phyloP scores from a whole-genome alignment of 352 stramenopile genomes.

The Phytopythium delawarense region DNA sequence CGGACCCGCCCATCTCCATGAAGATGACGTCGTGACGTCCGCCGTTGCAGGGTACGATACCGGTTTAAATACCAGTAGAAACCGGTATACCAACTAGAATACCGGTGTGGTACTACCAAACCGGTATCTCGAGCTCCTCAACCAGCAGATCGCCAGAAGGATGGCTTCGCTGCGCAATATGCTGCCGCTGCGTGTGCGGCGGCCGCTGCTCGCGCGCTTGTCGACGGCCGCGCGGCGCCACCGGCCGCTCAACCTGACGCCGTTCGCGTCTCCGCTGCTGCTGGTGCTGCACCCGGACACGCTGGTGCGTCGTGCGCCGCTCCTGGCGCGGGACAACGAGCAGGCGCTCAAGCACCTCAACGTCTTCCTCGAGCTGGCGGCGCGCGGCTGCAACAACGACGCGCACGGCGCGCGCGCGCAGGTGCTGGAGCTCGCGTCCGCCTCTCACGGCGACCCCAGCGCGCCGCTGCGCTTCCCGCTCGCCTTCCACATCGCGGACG shows the following conservation, averaged over 20 bases:
- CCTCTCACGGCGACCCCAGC: conserved; percentile 11
- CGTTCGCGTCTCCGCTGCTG: conserved; percentile 61
- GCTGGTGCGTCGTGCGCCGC: conserved; percentile 40
- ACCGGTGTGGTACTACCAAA: neutral
- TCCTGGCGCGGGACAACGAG: conserved; percentile 53
- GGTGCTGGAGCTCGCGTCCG: conserved; percentile 28
- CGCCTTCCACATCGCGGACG: conserved; percentile 43
- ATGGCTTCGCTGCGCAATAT: neutral
- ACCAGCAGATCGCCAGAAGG: too few relatives aligned
- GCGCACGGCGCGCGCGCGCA: conserved; percentile 48
- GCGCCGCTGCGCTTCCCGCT: conserved; percentile 47
- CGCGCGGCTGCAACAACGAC: conserved; percentile 68
- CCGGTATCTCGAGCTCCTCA: too few relatives aligned
- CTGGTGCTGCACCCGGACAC: conserved; percentile 67
- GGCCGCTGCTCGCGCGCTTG: neutral
- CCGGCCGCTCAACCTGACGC: conserved; percentile 49
- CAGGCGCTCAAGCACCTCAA: conserved; percentile 79
- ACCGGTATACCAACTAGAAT: neutral
- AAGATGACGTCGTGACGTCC: neutral
- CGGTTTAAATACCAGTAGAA: neutral
- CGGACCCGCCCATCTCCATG: neutral
- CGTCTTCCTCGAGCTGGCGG: conserved; percentile 62
- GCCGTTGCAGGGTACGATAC: neutral
- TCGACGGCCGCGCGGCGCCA: neutral
- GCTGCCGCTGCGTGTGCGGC: neutral